Conservation (phyloP, 139 green algal species). For the Penium margaritaceum region DNA sequence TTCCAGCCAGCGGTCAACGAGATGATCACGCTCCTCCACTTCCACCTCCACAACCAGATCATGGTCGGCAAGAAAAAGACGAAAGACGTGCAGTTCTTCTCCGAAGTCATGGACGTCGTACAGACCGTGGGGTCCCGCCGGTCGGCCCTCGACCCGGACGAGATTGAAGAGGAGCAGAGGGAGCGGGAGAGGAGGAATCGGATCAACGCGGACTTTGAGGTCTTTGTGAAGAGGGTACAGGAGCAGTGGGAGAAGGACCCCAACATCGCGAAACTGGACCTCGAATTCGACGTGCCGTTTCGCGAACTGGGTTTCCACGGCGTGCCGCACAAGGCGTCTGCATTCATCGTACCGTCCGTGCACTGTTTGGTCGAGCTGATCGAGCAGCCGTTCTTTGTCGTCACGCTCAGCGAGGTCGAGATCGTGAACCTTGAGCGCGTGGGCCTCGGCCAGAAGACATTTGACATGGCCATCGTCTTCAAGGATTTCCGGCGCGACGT, state of each 20-base stretch:
- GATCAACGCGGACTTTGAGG: constrained; percentile 80
- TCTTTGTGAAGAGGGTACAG: constrained; percentile 64
- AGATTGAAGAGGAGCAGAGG: constrained; percentile 98
- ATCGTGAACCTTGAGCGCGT: constrained; percentile 96
- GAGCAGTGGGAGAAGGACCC: constrained; percentile 72
- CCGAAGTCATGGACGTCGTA: constrained; percentile 86
- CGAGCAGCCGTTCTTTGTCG: constrained; percentile 87
- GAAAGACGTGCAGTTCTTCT: constrained; percentile 93
- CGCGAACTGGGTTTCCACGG: constrained; percentile 89
- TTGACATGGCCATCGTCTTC: constrained; percentile 96
- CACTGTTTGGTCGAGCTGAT: constrained; percentile 95
- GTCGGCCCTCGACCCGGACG: constrained; percentile 87
- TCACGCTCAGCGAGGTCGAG: constrained; percentile 72
- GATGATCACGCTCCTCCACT: constrained; percentile 94
- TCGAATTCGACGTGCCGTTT: constrained; percentile 98
- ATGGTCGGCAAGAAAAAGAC: constrained; percentile 99
- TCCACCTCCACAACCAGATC: constrained; percentile 95
- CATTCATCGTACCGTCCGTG: constrained; percentile 83
- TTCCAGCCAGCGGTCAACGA: constrained; percentile 85
- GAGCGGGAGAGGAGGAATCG: constrained; percentile 83
- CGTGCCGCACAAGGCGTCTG: constrained; percentile 74
- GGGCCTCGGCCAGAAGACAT: constrained; percentile 95
- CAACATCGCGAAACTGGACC: constrained; percentile 57
- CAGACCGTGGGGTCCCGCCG: constrained; percentile 81
- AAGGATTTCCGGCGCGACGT: constrained; percentile 61